Evolutionary conservation across 306 rosid genomes (phyloP).

Genomic region (Vachellia pachyceras): DNA sequence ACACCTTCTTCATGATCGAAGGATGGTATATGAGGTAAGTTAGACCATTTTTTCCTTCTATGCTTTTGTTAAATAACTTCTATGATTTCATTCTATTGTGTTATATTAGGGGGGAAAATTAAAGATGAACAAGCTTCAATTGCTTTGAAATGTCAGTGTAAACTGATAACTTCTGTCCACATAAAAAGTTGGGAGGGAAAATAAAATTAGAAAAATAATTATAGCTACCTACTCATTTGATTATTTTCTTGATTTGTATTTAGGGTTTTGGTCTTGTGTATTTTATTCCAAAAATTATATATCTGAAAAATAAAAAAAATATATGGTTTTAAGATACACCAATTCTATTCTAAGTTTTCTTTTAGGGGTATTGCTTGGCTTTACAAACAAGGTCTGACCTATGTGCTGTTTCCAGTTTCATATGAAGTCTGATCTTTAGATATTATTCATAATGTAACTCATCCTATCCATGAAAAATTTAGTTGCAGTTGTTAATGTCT

Average conservation of each 20-base stretch:
- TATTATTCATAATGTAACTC: background rate
- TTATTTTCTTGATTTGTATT: slow-evolving; percentile 22
- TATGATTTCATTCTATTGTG: slow-evolving; percentile 31
- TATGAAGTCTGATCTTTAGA: slow-evolving; percentile 2
- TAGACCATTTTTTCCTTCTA: slow-evolving; percentile 6
- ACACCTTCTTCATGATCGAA: slow-evolving; percentile 95
- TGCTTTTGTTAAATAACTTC: background rate
- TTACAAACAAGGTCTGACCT: background rate
- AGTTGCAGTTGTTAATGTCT: slow-evolving; percentile 19
- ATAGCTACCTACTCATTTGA: slow-evolving; percentile 9
- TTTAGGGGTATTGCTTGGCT: background rate
- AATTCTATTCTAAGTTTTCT: background rate
- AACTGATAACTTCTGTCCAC: slow-evolving; percentile 20
- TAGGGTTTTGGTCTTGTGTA: background rate
- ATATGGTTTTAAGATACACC: background rate
- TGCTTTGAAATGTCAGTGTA: slow-evolving; percentile 22
- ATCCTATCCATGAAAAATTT: background rate
- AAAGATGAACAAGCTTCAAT: slow-evolving; percentile 18
- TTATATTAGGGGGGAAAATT: background rate
- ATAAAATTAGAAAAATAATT: slow-evolving; percentile 36
- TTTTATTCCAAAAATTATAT: background rate
- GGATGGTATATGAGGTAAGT: slow-evolving; percentile 92
- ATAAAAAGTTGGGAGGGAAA: slow-evolving; percentile 25
- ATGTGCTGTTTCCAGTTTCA: background rate
- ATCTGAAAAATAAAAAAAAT: background rate